Percentiles rank a stretch among this genome's conserved stretches.
Conservation (phyloP, 2,329 filamentous ascomycete genomes). For the Aspergillus tanneri region DNA sequence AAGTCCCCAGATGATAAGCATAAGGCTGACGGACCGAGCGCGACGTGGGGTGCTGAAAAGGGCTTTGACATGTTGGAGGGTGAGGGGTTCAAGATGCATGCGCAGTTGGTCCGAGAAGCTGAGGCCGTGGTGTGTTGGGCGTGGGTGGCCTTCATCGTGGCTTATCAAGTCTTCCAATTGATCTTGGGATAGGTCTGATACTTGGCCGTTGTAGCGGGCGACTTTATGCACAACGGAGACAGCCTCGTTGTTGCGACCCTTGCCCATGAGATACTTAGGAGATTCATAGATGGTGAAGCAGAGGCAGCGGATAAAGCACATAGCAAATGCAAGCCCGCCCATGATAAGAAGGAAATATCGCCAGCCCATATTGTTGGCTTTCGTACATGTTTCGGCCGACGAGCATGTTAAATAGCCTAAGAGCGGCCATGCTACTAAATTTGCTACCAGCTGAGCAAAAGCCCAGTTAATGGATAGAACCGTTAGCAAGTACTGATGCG, state of each 20-base stretch:
- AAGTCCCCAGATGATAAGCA: slow-evolving; percentile 68
- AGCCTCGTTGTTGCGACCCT: slow-evolving; percentile 54
- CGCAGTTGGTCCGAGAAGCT: not conserved
- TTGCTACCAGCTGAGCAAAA: slow-evolving; percentile 52
- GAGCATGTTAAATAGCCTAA: slow-evolving; percentile 51
- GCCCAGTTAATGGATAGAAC: slow-evolving; percentile 39
- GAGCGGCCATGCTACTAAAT: slow-evolving; percentile 57
- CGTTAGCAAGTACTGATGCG: slow-evolving; percentile 60
- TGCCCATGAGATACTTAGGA: slow-evolving; percentile 56
- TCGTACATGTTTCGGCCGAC: slow-evolving; percentile 47
- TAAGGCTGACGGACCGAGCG: slow-evolving; percentile 60
- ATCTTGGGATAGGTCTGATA: slow-evolving; percentile 53
- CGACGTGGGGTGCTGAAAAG: slow-evolving; percentile 64
- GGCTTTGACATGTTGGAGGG: slow-evolving; percentile 56
- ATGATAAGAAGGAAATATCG: slow-evolving; percentile 57
- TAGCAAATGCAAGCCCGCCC: slow-evolving; percentile 55
- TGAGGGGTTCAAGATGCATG: not conserved
- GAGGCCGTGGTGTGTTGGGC: not conserved
- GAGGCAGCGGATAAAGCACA: slow-evolving; percentile 54
- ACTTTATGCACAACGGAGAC: slow-evolving; percentile 52
- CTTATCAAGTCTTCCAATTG: slow-evolving; percentile 42
- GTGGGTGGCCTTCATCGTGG: slow-evolving; percentile 31
- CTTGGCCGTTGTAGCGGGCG: slow-evolving; percentile 53
- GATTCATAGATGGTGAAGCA: slow-evolving; percentile 57
- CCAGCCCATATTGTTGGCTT: slow-evolving; percentile 57